These are phyloP conservation scores for Kregervanrija pseudodelftensis DNA, from an alignment of 805 yeast genomes.

Conservation along the genomic window DNA sequence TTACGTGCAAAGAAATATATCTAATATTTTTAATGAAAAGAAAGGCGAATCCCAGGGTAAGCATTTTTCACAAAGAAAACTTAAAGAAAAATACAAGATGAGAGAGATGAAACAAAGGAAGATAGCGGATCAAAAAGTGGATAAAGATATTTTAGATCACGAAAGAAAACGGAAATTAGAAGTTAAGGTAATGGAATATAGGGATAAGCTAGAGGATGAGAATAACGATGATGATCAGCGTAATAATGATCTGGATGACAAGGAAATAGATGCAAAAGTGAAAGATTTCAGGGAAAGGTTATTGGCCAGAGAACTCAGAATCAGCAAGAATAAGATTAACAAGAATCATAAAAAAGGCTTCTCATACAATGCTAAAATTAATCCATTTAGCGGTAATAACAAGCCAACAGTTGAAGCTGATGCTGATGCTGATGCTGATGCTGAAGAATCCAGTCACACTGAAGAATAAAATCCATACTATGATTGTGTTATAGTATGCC, in stretches of 20 bases:
- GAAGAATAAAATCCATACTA: too few relatives aligned
- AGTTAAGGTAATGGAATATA: constrained; percentile 40
- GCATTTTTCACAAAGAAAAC: constrained; percentile 32
- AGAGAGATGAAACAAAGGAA: constrained; percentile 10
- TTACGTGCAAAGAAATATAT: constrained; percentile 41
- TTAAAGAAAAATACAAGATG: constrained; percentile 6
- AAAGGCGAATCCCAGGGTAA: constrained; percentile 27
- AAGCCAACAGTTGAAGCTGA: background rate
- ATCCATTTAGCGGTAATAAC: constrained; percentile 11
- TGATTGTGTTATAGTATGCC: too few relatives aligned
- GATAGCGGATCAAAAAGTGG: constrained; percentile 7
- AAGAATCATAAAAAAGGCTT: background rate
- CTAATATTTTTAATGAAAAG: constrained; percentile 18
- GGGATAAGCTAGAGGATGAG: constrained; percentile 47
- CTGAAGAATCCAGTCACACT: too few relatives aligned
- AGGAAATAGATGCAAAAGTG: constrained; percentile 28
- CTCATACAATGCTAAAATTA: constrained; percentile 12
- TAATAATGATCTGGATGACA: constrained; percentile 23
- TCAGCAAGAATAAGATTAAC: background rate
- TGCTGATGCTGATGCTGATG: too few relatives aligned
- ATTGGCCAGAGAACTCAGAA: constrained; percentile 2
- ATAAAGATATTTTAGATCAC: constrained; percentile 29
- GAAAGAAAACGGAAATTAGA: constrained; percentile 34
- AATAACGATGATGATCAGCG: constrained; percentile 4
- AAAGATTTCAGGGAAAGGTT: constrained; percentile 21